Base-by-base conservation (phyloP, 2,329 filamentous ascomycete species). In the Aspergillus terreus region DNA sequence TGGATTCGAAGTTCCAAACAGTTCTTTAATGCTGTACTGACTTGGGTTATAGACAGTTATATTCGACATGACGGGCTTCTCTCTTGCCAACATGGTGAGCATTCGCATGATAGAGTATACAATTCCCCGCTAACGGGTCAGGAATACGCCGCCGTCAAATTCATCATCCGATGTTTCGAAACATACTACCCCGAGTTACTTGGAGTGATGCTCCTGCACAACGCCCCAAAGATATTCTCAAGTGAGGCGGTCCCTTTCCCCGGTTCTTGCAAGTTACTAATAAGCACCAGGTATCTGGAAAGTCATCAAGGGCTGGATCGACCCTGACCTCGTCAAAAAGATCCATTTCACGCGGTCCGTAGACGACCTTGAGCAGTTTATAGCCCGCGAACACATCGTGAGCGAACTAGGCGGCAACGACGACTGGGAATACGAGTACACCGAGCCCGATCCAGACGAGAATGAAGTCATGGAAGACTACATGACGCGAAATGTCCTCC, bases 101-200 rank as follows among this genome's bases (percentile, higher is more conserved):
- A 30, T 10, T 10, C 7, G 2, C 23, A 2, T 25, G 4, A 2
- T n/a, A 23, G 4, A 10, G 40, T 2, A 25, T 12, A 19, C 5
- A 2, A 42, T 5, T 1, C 40, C n/a, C 2, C 1, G 14, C 40
- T 42, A 23, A 42, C 17, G 10, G n/a, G 6, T 14, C 46, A 86
- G 83, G 92, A 96, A 69, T 96, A 96, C 70, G 83, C 87, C 0
- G 90, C 92, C 0, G 88, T 96, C 50, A 97, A 95, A 67, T 96
- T 96, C 73, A 96, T 97, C 85, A 95, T 96, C 71, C 92, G 94
- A 70, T 95, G 90, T 69, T 96, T 97, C 66, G 92, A 97, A 76
- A 91, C 91, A 51, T 96, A 96, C 68, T 97, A 96, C 63, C 92
- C 92, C 0, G 92, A 97, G 70, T 91, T 83, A 43, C 80, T 97